A percentile compares a stretch with the other conserved stretches of the same genome.
Evolutionary conservation across 495 filamentous ascomycete genomes (phyloP).

Genomic region (Jackrogersella multiformis): DNA sequence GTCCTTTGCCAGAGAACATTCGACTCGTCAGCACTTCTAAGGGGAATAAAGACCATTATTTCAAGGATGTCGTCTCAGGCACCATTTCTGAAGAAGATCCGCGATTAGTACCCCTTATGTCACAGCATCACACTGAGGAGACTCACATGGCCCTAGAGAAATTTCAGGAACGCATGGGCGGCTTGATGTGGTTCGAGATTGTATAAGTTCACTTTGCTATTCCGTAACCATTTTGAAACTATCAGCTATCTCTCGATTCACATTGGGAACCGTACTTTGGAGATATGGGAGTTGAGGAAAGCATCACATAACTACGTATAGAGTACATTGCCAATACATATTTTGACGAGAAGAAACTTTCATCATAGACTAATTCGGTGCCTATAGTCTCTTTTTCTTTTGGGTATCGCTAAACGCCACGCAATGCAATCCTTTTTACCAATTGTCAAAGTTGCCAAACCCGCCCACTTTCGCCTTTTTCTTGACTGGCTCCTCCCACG

Average conservation of each 20-base stretch:
- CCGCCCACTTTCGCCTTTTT: conserved; percentile 86
- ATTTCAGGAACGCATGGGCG: neutral
- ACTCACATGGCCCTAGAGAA: neutral
- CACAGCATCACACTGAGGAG: neutral
- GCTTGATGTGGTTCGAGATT: conserved; percentile 10
- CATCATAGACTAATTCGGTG: neutral
- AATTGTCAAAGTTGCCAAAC: conserved; percentile 93
- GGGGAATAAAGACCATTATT: neutral
- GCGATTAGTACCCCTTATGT: conserved; percentile 13
- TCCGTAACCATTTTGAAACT: neutral
- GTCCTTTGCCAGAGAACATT: conserved; percentile 11
- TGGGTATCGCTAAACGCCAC: conserved; percentile 41
- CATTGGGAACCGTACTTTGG: too few relatives aligned
- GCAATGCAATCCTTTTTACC: conserved; percentile 59
- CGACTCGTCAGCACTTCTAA: neutral
- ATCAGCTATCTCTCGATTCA: too few relatives aligned
- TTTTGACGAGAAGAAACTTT: neutral
- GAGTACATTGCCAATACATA: neutral
- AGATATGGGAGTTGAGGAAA: too few relatives aligned
- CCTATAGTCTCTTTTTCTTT: conserved; percentile 4
- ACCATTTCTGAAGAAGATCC: conserved; percentile 15
- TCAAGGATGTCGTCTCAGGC: conserved; percentile 2
- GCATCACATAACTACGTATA: too few relatives aligned
- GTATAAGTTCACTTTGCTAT: neutral
- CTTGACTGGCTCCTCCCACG: conserved; percentile 71